phyloP scores from a whole-genome alignment of 2,329 filamentous ascomycete species.

The Fusarium penzigii region DNA sequence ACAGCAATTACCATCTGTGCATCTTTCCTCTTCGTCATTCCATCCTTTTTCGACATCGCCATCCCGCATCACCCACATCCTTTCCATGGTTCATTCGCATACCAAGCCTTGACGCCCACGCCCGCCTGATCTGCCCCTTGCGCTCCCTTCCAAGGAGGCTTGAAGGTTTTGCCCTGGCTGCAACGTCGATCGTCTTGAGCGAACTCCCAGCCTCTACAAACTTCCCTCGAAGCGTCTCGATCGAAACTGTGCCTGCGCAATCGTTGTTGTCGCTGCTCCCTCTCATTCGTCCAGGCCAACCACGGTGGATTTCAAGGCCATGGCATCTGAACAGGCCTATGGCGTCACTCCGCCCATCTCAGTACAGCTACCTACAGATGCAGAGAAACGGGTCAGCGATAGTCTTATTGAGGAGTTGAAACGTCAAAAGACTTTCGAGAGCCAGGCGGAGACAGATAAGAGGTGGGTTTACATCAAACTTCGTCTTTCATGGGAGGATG shows the following conservation, averaged over 20 bases:
- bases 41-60: background rate
- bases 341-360: constrained; percentile 89
- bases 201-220: background rate
- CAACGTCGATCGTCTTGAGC: background rate
- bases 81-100: constrained; percentile 18
- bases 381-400: constrained; percentile 76
- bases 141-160: background rate
- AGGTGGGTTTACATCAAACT: constrained; percentile 52
- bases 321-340: constrained; percentile 41
- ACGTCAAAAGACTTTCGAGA: constrained; percentile 89
- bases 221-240: background rate
- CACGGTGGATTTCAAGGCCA: constrained; percentile 18
- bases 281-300: constrained; percentile 7
- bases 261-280: background rate
- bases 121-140: background rate
- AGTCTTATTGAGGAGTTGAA: constrained; percentile 82
- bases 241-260: background rate
- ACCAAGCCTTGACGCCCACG: constrained; percentile 9
- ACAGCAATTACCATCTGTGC: background rate
- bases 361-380: constrained; percentile 69
- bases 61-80: constrained; percentile 1
- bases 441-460: constrained; percentile 76
- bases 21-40: background rate
- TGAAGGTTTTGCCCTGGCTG: background rate
- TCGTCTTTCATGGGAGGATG: background rate